These are phyloP conservation scores for Petunia secreta DNA, from an alignment of 257 asterid species.

Conservation along the genomic window DNA sequence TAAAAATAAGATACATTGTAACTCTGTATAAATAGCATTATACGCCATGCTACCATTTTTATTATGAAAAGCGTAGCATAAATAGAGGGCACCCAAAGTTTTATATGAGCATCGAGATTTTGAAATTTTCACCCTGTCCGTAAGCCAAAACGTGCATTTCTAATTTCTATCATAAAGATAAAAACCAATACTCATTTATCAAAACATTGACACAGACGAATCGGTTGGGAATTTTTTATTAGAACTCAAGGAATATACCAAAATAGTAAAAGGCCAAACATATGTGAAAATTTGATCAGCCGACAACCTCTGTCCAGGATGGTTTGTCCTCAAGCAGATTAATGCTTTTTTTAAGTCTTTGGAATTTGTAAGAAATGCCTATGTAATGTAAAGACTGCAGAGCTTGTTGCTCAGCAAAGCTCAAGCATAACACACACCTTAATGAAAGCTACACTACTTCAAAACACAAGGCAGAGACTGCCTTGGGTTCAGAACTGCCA, in stretches of 20 bases:
- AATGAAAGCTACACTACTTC: background rate
- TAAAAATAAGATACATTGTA: too few relatives aligned
- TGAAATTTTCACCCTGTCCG: background rate
- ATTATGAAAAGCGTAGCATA: background rate
- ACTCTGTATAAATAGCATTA: too few relatives aligned
- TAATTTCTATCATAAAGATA: too few relatives aligned
- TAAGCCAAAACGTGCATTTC: background rate
- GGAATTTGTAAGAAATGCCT: background rate
- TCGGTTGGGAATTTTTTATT: background rate
- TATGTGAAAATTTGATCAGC: background rate
- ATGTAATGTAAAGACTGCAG: constrained; percentile 6
- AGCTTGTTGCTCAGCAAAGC: background rate
- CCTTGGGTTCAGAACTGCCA: background rate
- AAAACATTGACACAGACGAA: background rate
- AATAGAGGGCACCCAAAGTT: background rate
- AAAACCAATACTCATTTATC: too few relatives aligned
- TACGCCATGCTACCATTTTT: too few relatives aligned
- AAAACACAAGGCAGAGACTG: background rate
- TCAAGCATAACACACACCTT: background rate
- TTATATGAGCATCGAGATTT: background rate
- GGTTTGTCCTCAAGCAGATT: background rate
- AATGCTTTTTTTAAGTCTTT: background rate
- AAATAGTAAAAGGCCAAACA: background rate
- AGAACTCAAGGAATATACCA: constrained; percentile 6
- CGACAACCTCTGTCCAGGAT: background rate